Conservation (phyloP, 225 moss, liverwort and hornwort species). For the Pseudisothecium myosuroides region DNA sequence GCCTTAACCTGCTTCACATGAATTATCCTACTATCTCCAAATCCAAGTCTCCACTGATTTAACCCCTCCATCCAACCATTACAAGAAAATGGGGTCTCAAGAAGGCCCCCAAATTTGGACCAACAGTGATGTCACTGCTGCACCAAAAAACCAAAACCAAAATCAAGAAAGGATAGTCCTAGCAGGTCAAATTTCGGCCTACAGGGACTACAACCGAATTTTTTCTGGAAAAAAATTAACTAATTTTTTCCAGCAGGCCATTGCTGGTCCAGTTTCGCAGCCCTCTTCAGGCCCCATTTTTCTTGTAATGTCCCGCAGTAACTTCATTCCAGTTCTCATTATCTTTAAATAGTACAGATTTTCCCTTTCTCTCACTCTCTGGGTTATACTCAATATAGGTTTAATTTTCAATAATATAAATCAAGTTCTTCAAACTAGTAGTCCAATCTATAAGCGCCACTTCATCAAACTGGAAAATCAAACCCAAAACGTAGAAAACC, state of each 20-base stretch:
- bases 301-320: neutral
- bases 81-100: no score
- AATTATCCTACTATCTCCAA: neutral
- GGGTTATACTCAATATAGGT: neutral
- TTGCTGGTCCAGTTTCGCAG: no score
- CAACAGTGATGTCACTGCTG: no score
- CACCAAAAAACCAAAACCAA: no score
- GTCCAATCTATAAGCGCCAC: neutral
- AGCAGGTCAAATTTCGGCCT: no score
- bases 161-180: no score
- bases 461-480: neutral
- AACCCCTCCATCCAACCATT: neutral
- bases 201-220: no score
- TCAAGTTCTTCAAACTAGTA: neutral
- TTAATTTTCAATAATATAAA: neutral
- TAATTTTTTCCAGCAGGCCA: no score
- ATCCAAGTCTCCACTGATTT: neutral
- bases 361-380: neutral
- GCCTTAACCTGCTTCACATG: neutral
- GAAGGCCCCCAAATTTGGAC: no score
- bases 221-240: no score
- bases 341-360: neutral
- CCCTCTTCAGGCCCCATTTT: no score
- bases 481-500: neutral
- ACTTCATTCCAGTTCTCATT: neutral